These are phyloP conservation scores for Botrytis galanthina DNA, from an alignment of 2,329 filamentous ascomycete genomes.

Conservation along the genomic window DNA sequence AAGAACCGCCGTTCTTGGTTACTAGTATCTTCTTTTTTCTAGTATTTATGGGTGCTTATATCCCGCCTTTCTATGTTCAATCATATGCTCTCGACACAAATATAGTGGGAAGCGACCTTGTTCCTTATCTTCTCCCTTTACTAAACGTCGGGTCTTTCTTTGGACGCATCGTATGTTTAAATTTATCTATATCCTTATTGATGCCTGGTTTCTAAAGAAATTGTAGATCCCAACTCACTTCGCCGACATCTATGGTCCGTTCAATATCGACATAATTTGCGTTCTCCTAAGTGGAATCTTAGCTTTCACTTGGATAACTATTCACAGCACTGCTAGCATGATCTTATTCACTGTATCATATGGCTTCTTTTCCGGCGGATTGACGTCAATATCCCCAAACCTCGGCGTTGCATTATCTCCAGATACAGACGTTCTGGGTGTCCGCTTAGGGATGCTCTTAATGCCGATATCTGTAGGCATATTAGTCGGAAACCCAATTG, in stretches of 20 bases:
- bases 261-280: constrained; percentile 48
- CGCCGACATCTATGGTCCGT: constrained; percentile 51
- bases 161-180: constrained; percentile 47
- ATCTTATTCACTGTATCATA: constrained; percentile 63
- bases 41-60: constrained; percentile 47
- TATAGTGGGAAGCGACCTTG: constrained; percentile 41
- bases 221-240: constrained; percentile 45
- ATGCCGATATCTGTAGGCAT: constrained; percentile 48
- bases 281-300: constrained; percentile 50
- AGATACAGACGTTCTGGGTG: constrained; percentile 51
- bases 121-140: constrained; percentile 26
- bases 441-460: constrained; percentile 47
- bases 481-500: constrained; percentile 39
- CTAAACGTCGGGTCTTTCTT: constrained; percentile 45
- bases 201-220: not conserved
- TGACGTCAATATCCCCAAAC: constrained; percentile 43
- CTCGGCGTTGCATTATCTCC: constrained; percentile 43
- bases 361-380: constrained; percentile 67
- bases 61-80: constrained; percentile 49
- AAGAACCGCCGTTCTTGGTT: not conserved
- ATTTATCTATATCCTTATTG: not conserved
- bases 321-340: constrained; percentile 51
- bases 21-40: constrained; percentile 22
- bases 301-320: constrained; percentile 50
- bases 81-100: constrained; percentile 27